Base-by-base conservation (phyloP, 257 asterid species). In the Nicotiana knightiana region DNA sequence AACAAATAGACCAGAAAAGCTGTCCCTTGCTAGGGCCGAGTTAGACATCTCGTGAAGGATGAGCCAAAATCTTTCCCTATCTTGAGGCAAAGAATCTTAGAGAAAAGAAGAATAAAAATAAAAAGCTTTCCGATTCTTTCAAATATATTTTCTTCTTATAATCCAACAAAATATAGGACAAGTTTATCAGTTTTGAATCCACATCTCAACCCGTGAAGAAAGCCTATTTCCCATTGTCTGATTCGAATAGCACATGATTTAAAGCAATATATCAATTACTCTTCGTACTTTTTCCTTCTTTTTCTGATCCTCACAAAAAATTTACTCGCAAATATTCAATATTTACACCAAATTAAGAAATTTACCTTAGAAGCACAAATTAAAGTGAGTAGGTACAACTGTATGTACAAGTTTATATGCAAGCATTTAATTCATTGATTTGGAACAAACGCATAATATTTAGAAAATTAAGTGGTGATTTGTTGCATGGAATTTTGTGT, bases 21-120 rank as follows among this genome's bases (percentile, higher is more conserved):
- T 35, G 77, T 63, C 51, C n/a, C 66, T 73, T 26, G n/a, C 53
- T 26, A 35, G 37, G 58, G 85, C 80, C 83, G 76, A 67, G 54
- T 37, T 53, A 81, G 82, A 82, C 59, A 61, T 81, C 67, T 82
- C 79, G 92, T 88, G 93, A 89, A 90, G 89, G 85, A 93, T 79
- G 86, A 86, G 88, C 87, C 96, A 87, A 93, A 86, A 76, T 63
- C 3, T 24, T 48, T 81, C 83, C 90, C 85, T 66, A 61, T 30
- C 84, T 82, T 85, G 70, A 75, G 88, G 90, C 86, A 84, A 87
- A 85, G 89, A 78, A 85, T 82, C 83, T 46, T 46, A 46, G 24
- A 21, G 77, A 11, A 46, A 73, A 24, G 35, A 13, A 48, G 28
- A 1, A 3, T 33, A 1, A 13, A 5, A 16, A 15, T 8, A 17